A percentile compares a stretch with the other conserved stretches of the same genome.
These are phyloP conservation scores for Catenaria anguillulae DNA, from an alignment of 371 early-diverging fungal genomes.

Conservation along the genomic window DNA sequence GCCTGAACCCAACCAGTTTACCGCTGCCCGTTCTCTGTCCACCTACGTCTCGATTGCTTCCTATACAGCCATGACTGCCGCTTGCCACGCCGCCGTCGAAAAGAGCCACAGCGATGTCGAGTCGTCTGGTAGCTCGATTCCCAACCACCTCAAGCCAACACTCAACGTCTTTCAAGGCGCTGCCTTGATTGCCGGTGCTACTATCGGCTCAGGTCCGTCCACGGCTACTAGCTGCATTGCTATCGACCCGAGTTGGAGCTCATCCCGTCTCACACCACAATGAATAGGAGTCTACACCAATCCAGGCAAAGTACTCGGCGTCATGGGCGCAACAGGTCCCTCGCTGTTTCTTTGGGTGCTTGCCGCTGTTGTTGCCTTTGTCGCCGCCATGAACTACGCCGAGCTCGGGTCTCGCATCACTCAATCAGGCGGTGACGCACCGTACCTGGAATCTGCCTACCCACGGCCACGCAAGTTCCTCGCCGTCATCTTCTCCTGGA, in stretches of 20 bases:
- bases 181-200: constrained; percentile 1
- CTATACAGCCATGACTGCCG: too few relatives aligned
- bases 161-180: constrained; percentile 4
- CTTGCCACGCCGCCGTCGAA: too few relatives aligned
- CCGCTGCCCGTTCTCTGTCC: too few relatives aligned
- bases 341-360: constrained; percentile 9
- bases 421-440: constrained; percentile 7
- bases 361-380: constrained; percentile 8
- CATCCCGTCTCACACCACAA: too few relatives aligned
- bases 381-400: constrained; percentile 6
- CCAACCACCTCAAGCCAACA: background rate
- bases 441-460: constrained; percentile 4
- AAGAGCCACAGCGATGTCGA: too few relatives aligned
- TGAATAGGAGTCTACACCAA: constrained; percentile 7
- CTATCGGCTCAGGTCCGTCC: background rate
- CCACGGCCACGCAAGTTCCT: background rate
- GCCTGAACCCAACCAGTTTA: too few relatives aligned
- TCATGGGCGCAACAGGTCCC: constrained; percentile 6
- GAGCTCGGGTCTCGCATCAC: constrained; percentile 6
- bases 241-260: background rate
- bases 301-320: constrained; percentile 3
- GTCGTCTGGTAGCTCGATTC: too few relatives aligned
- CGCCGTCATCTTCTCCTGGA: constrained; percentile 6
- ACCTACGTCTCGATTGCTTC: too few relatives aligned
- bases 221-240: background rate